Base-by-base conservation (phyloP, 352 stramenopile species). In the Phytopythium kandeliae region DNA sequence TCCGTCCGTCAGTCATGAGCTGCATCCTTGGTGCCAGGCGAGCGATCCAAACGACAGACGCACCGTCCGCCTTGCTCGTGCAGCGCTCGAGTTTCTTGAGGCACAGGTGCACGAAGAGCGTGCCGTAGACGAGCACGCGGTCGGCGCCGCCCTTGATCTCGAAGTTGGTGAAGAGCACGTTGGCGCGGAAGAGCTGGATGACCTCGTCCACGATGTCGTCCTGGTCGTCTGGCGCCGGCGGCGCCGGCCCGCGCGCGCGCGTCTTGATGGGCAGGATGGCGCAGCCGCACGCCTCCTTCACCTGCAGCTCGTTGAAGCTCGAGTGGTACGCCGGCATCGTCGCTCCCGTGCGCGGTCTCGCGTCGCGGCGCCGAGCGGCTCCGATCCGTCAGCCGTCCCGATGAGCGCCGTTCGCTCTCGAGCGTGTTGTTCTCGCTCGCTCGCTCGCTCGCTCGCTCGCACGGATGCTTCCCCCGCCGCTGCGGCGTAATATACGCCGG, bases 161-260 rank as follows among this genome's bases (percentile, higher is more conserved):
- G 59, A 93, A 98, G 70, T 96, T 97, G 35, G 87, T 93, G 63
- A 97, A 98, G 22, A 98, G 67, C 36, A 97, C 85, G 69, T 98
- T 98, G 6, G 87, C 89, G 35, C 92, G 84, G 67, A 97, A 98
- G 60, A 95, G 87, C 61, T 87, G 78, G 54, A 98, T 77, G 36
- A 92, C 86, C 70, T 98, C 92, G 69, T 97, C 92, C 41, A 96
- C 83, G 48, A 98, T 94, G 71, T 98, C 92, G 41, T 96, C 77
- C 43, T 91, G 63, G 24, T 63, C 79, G 48, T 90, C 78, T 12
- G 84, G 80, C 11, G 81, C 78, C 13, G 72, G 74, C 17, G 83
- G 85, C n/a, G 92, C 92, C 0, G 91, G 92, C 0, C 92, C 92
- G 30, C 84, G 74, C 33, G 89, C 57, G 25, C 75, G 83, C 15